These are phyloP conservation scores for Phytophthora tubulina DNA, from an alignment of 352 stramenopile species.

Conservation along the genomic window DNA sequence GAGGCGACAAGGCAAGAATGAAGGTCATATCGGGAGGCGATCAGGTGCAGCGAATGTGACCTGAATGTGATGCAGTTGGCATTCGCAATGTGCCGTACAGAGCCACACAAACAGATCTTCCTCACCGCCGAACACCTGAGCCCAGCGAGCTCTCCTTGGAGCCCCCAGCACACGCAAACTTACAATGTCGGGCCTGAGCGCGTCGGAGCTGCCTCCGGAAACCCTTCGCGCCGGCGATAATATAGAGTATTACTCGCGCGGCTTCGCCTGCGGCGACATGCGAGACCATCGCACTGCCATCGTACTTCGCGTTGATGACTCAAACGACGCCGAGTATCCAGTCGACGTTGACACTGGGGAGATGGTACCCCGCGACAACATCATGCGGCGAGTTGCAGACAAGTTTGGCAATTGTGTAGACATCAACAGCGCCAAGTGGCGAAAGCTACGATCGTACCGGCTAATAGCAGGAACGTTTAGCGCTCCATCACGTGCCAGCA, in stretches of 20 bases:
- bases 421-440: background rate
- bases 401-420: background rate
- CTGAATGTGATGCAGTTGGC: no score
- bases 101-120: no score
- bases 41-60: no score
- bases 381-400: background rate
- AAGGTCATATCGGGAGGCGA: no score
- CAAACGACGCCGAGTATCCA: background rate
- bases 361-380: background rate
- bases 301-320: background rate
- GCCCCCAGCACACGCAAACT: background rate
- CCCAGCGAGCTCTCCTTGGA: no score
- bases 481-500: background rate
- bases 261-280: conserved; percentile 3
- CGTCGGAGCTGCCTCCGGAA: conserved; percentile 1
- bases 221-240: background rate
- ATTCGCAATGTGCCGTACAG: no score
- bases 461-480: background rate
- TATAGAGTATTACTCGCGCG: conserved; percentile 7
- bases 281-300: background rate
- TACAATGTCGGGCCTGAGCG: background rate
- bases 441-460: background rate
- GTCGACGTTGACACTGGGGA: background rate
- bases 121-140: no score
- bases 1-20: no score